Base-by-base conservation (phyloP, 1,284 basidiomycete species). In the Irpex lacteus region DNA sequence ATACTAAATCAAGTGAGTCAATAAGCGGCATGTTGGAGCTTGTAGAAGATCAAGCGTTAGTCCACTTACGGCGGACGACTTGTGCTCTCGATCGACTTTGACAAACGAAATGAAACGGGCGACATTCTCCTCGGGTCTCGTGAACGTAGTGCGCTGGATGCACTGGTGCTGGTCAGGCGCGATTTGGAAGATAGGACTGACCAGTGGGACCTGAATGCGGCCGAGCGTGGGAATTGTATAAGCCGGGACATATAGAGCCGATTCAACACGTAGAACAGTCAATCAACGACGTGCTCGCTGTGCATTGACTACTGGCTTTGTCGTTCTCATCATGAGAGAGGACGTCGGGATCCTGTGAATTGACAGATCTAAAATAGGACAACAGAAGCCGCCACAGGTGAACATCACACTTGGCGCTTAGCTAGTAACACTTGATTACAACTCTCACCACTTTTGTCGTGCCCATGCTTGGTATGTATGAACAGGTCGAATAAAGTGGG, bases 1-100 rank as follows among this genome's bases (percentile, higher is more conserved):
- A 94, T 91, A 1, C 90, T 91, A 68, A 2, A 32, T 36, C 9
- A 11, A 34, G 13, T 5, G 5, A 6, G 37, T 32, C 5, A 56
- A 55, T 50, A 53, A 11, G 60, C 26, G 26, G 26, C 26, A 26
- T 26, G 26, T 26, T 21, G 26, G 18, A 38, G 34, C 26, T 53
- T 7, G 26, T 26, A 40, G 40, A 49, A 13, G 40, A 49, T 15
- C 9, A 21, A 58, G 11, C 38, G n/a, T 36, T 61, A 7, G 37
- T 15, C 9, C 26, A 66, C 69, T 38, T 60, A 70, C 69, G 69
- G 69, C 11, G 70, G 70, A 34, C 59, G 57, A 52, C 65, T 65
- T 5, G 70, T 69, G 15, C 47, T 47, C 63, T 70, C 62, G 37
- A 70, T 67, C 5, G 60, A 63, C 6, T 62, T 40, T 2, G 69